Evolutionary conservation across 106 monocot genomes (phyloP), one percentile per base, ranked within the genome.

Genomic region (Platanthera zijinensis): DNA sequence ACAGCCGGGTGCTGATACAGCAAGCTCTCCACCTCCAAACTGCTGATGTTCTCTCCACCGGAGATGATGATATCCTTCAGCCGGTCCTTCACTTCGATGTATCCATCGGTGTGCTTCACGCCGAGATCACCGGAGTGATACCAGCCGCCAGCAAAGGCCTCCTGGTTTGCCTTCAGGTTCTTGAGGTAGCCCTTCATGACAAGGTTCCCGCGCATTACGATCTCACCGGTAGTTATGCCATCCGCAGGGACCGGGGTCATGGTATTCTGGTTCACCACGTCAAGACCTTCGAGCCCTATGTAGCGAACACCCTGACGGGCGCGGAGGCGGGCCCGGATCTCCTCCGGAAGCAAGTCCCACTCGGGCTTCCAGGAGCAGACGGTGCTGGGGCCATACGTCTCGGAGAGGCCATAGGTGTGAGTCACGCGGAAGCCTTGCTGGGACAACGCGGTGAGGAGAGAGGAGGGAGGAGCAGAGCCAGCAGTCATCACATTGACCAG

Each of bases 161-260:
- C 92, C 19, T 67, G 22, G 46, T 89, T 92, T 0, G 88, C 92
- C 45, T 83, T 78, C 0, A 89, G 92, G 51, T 92, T 92, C 19
- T 82, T 92, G 7, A 92, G 69, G 74, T 92, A 92, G 8, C 92
- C 92, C 77, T 92, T 92, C 92, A 92, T 92, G 63, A 92, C 86
- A 2, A 68, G 13, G 50, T 89, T 92, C 17, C 89, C 92, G 10
- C 89, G 82, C 89, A 92, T 86, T 32, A 92, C 89, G 8, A 92
- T 89, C 63, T 92, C 92, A 1, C 92, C 92, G 1, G 89, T 73
- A 7, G 92, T 84, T 1, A 75, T 81, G 12, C 89, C 89, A 10
- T 92, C 92, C 0, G 86, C 69, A 8, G 89, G 92, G 57, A 92
- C 86, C 0, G 89, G 84, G 48, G 66, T 28, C 88, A 86, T 84